Evolutionary conservation across 768 basidiomycete species (phyloP), one percentile per base, ranked within the genome.

Genomic region (Rhizopogon rudus): DNA sequence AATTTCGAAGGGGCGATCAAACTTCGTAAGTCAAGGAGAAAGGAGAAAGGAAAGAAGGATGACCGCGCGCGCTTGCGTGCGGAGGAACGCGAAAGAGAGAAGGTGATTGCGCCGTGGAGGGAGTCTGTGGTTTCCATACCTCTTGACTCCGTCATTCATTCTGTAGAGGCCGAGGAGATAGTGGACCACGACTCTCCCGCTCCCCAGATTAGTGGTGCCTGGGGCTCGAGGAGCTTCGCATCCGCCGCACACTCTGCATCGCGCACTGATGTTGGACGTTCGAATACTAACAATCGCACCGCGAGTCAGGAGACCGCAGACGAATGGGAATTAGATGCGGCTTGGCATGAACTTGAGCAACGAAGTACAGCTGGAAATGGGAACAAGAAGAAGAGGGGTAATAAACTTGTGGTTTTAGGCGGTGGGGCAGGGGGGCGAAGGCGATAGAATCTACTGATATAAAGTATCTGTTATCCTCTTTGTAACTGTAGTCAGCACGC

Each of bases 11-110:
- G 81, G 2, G 81, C 91, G 31, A 75, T 99, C 54, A 88, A 83
- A 71, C 80, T 82, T 71, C 84, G 96, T 31, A 78, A 84, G 1
- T 67, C 80, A 9, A 80, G 87, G 59, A 78, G 93, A 60, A 84
- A 84, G 68, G 93, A 96, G 70, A 91, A 90, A 73, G 85, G 78
- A 50, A 78, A 81, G 67, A 91, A 87, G 66, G 96, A 98, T 65
- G 93, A 98, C 67, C 80, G 85, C 44, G 95, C 95, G 2, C 85
- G 86, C 50, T 74, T 74, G 1, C 77, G 82, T 14, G 90, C 88
- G 25, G 95, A 98, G 71, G 87, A 88, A 64, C 77, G 75, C 59
- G 91, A 88, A 62, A 68, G 76, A 52, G 91, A 92, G 70, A 80
- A 73, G 71, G 75, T 63, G 59, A 40, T 64, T 56, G 52, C 69